Evolutionary conservation across 176 grass and related monocot genomes (phyloP), one percentile per base, ranked within the genome.

Genomic region (Lolium rigidum): DNA sequence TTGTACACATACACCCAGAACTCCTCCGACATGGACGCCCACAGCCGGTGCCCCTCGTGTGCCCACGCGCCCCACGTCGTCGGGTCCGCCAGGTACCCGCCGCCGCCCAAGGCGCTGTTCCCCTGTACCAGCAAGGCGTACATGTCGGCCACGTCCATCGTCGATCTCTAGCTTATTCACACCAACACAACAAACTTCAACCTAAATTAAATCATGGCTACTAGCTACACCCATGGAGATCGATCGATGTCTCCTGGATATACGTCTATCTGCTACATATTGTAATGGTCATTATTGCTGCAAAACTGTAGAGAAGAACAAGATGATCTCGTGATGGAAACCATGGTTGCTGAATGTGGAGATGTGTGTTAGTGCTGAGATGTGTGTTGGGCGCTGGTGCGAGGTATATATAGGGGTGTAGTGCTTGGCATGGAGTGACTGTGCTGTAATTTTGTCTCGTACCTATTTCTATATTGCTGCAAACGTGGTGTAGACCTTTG

Each of bases 1-100:
- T 98, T 98, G 72, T 86, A 98, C n/a, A 84, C 76, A 49, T 83
- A 82, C 60, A 98, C 78, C 87, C 91, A 89, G 82, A 98, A 98
- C 0, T 89, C 85, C 4, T 89, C 89, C 2, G 86, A 35, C 82
- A 87, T 87, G 24, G 24, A 31, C 4, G 49, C 89, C 89, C 89
- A 90, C 2, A 90, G 56, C 2, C 84, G 84, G 74, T 90, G 89
- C 0, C 84, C 84, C 4, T 25, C 31, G 57, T 90, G 74, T 9
- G 80, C 74, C 75, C 80, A 83, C 1, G 74, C 9, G 5, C 62
- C 31, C 88, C 72, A 78, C 17, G 15, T 38, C 5, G 43, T 11
- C 0, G 74, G 64, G 49, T 77, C 60, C 17, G 44, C 18, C 9
- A 17, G 21, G 52, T 63, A 10, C 7, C 52, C 4, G 8, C 58